Evolutionary conservation across 2,329 filamentous ascomycete species (phyloP).

Genomic region (Neofusicoccum sp.): DNA sequence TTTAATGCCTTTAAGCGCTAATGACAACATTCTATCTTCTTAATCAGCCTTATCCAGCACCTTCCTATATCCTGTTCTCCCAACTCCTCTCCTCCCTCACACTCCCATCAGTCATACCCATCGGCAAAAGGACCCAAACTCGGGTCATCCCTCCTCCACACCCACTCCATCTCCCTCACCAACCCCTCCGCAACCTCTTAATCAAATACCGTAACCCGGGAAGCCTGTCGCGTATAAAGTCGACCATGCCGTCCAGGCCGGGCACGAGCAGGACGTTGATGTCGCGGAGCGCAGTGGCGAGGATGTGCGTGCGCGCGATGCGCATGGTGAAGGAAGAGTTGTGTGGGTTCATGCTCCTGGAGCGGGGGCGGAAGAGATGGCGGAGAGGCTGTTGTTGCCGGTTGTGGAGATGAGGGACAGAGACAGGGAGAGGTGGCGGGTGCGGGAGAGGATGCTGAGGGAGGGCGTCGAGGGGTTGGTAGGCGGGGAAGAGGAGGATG

Average conservation of each 20-base stretch:
- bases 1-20: too few relatives aligned
- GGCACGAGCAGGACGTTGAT: slow-evolving; percentile 69
- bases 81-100: too few relatives aligned
- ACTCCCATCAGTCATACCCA: too few relatives aligned
- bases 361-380: slow-evolving; percentile 1
- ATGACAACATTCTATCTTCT: too few relatives aligned
- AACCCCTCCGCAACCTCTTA: slow-evolving; percentile 30
- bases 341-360: slow-evolving; percentile 22
- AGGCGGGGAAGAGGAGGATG: not conserved
- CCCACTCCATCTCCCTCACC: too few relatives aligned
- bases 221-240: slow-evolving; percentile 51
- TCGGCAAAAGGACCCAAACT: too few relatives aligned
- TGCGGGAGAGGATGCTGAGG: not conserved
- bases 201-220: slow-evolving; percentile 58
- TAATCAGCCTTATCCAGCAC: too few relatives aligned
- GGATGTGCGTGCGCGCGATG: slow-evolving; percentile 58
- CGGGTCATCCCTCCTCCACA: too few relatives aligned
- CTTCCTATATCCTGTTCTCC: too few relatives aligned
- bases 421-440: not conserved
- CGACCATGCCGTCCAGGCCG: slow-evolving; percentile 59
- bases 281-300: slow-evolving; percentile 50
- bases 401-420: not conserved
- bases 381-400: not conserved
- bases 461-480: not conserved
- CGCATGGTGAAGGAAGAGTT: slow-evolving; percentile 36